Percentiles rank a stretch among this genome's conserved stretches.
Conservation (phyloP, 441 rosid species). For the Omphalea diandra region DNA sequence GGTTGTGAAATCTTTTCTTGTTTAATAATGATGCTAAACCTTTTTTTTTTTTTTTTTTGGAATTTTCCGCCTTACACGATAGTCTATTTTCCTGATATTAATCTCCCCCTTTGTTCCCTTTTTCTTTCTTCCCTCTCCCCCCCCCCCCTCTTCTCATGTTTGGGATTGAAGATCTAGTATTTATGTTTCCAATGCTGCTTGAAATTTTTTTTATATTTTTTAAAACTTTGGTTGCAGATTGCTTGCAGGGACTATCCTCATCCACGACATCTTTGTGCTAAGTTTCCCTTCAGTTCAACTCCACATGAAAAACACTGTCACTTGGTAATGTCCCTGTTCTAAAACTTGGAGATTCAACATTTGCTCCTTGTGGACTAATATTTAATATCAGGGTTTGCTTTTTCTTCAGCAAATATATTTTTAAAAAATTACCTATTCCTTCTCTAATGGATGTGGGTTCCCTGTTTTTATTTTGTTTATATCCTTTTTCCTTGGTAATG, state of each 20-base stretch:
- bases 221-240: constrained; percentile 51
- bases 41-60: no score
- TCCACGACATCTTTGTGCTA: constrained; percentile 75
- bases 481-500: no score
- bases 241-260: constrained; percentile 96
- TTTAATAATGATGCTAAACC: no score
- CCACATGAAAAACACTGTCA: constrained; percentile 59
- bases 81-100: no score
- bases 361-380: background rate
- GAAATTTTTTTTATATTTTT: background rate
- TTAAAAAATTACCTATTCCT: no score
- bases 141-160: background rate
- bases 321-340: constrained; percentile 44
- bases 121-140: no score
- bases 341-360: background rate
- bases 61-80: no score
- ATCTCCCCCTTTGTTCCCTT: background rate
- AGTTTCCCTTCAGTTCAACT: constrained; percentile 57
- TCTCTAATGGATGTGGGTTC: no score
- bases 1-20: background rate
- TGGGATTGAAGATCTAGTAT: background rate
- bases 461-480: no score
- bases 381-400: no score
- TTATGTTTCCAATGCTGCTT: constrained; percentile 14
- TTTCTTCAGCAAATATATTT: no score